Evolutionary conservation across 148 eudicot genomes (phyloP), one percentile per base, ranked within the genome.

Genomic region (Diospyros lotus): DNA sequence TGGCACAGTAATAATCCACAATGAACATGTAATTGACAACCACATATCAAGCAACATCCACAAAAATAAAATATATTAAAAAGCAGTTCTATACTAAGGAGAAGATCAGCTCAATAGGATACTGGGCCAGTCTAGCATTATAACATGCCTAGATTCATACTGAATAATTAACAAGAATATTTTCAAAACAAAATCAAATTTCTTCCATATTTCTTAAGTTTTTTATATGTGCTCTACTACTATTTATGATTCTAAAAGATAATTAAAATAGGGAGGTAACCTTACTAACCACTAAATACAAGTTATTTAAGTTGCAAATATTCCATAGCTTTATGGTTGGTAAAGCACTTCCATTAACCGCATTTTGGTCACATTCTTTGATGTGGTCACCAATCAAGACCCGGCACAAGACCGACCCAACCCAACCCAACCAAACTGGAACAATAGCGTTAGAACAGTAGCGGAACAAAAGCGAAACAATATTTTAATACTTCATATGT

Each of bases 41-140:
- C 28, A 15, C 62, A 43, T 17, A 62, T 43, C 44, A 43, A 40
- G 43, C 11, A 60, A 56, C 50, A 75, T 58, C 56, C 44, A 42
- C 55, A 12, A 65, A 9, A 60, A 38, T 15, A 41, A 66, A 42
- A 17, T 52, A 59, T 44, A 14, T 46, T 6, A 50, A 72, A 72
- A 14, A n/a, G 68, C 1, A 41, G 5, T 13, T 53, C 28, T 15
- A 48, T 3, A 15, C 13, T 7, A 28, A 42, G 58, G 9, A 52
- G 53, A 38, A 73, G 41, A 74, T 66, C 41, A 55, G 59, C 38
- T 28, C 41, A 64, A 9, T 59, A 66, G 54, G 39, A 66, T 48
- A 48, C 6, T 55, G 42, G 65, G 79, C 17, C 70, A 41, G 9
- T 64, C 2, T 53, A 15, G 52, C 45, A 44, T 51, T n/a, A 62